Evolutionary conservation across 768 basidiomycete genomes (phyloP).

Genomic region (Phanerochaete sordida): DNA sequence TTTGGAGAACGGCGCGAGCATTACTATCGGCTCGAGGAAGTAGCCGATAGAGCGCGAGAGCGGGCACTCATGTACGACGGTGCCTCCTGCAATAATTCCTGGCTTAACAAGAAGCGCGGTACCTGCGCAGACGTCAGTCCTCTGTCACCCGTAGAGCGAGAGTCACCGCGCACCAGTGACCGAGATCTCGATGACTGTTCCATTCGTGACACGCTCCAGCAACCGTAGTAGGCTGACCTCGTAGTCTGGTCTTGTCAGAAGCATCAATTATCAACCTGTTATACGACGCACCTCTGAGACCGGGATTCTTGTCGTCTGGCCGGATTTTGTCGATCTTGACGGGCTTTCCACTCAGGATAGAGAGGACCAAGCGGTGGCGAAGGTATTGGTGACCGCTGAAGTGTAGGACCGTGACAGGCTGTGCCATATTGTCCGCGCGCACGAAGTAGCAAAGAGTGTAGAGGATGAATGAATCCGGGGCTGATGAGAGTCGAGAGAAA

Average conservation of each 20-base stretch:
- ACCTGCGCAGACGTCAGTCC: too few relatives aligned
- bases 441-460: not conserved
- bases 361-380: conserved; percentile 82
- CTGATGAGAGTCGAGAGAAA: not conserved
- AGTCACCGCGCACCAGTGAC: conserved; percentile 68
- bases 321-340: conserved; percentile 87
- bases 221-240: conserved; percentile 88
- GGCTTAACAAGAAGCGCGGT: conserved; percentile 91
- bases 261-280: too few relatives aligned
- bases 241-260: conserved; percentile 55
- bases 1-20: conserved; percentile 92
- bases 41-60: conserved; percentile 89
- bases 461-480: not conserved
- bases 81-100: conserved; percentile 85
- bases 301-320: conserved; percentile 90
- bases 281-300: conserved; percentile 79
- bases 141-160: too few relatives aligned
- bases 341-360: conserved; percentile 82
- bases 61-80: conserved; percentile 82
- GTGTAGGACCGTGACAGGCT: conserved; percentile 37
- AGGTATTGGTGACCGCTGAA: conserved; percentile 83
- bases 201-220: conserved; percentile 90
- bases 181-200: conserved; percentile 92
- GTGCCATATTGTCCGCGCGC: not conserved
- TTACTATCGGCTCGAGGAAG: conserved; percentile 86